Base-by-base conservation (phyloP, 108 stramenopile genomes). In the Cylindrotheca fusiformis region DNA sequence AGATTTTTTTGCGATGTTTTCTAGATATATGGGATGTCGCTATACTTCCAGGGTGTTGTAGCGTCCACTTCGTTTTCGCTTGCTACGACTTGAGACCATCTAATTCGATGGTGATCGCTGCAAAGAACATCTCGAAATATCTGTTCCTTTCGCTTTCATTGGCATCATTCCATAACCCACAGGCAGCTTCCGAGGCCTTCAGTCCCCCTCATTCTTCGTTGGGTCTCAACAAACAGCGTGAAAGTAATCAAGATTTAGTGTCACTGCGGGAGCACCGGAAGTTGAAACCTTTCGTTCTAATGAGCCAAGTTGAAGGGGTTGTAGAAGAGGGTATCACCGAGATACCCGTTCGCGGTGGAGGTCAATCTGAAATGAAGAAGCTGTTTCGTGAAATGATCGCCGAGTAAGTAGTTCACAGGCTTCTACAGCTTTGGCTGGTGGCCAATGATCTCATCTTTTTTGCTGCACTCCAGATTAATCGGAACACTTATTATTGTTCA, bases 401-500 rank as follows among this genome's bases (percentile, higher is more conserved):
- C 36, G 36, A 41, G 36, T 41, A 6, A 41, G 6, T 41, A 14
- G 36, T n/a, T n/a, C n/a, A n/a, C n/a, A n/a, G n/a, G n/a, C n/a
- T n/a, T n/a, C n/a, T n/a, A n/a, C n/a, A n/a, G n/a, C n/a, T n/a
- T n/a, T n/a, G n/a, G n/a, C n/a, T n/a, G n/a, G n/a, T n/a, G n/a
- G n/a, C n/a, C n/a, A n/a, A n/a, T n/a, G n/a, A n/a, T n/a, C n/a
- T n/a, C n/a, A n/a, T n/a, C n/a, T n/a, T n/a, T n/a, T n/a, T n/a
- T n/a, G 36, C 6, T 41, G 60, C 52, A 10, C 30, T 26, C 14
- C 10, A 30, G 56, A 65, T 53, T 71, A 14, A 48, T 82, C 48
- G 84, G 84, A 1, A 86, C 84, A 25, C 65, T 71, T 31, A 29
- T 86, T 21, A 72, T 81, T 55, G 74, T 86, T 22, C 58, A 68